Percentiles rank a stretch among this genome's conserved stretches.
Conservation (phyloP, 345 rosid species). For the Hevea brasiliensis region DNA sequence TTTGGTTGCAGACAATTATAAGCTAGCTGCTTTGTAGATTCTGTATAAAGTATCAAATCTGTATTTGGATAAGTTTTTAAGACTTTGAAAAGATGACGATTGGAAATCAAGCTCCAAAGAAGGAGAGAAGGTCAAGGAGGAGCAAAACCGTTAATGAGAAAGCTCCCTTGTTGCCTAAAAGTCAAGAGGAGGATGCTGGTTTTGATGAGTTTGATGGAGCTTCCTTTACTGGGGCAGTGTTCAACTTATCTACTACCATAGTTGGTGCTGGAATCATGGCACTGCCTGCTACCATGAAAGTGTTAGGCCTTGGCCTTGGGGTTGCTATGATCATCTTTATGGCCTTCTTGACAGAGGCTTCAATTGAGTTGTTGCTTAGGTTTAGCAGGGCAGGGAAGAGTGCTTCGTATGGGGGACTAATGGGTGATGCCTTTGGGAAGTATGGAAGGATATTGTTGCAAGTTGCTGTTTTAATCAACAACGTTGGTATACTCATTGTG, state of each 20-base stretch:
- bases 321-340: slow-evolving; percentile 60
- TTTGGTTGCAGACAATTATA: background rate
- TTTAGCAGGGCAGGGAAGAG: slow-evolving; percentile 67
- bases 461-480: slow-evolving; percentile 65
- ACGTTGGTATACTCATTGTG: slow-evolving; percentile 83
- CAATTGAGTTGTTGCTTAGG: slow-evolving; percentile 77
- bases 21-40: slow-evolving; percentile 13
- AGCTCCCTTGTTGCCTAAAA: slow-evolving; percentile 56
- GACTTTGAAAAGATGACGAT: slow-evolving; percentile 51
- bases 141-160: slow-evolving; percentile 43
- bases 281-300: slow-evolving; percentile 91
- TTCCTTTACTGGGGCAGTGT: slow-evolving; percentile 84
- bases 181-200: slow-evolving; percentile 43
- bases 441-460: slow-evolving; percentile 64
- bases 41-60: slow-evolving; percentile 5
- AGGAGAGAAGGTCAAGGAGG: slow-evolving; percentile 49
- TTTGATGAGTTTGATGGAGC: slow-evolving; percentile 81
- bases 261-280: slow-evolving; percentile 99
- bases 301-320: slow-evolving; percentile 73
- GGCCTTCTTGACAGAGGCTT: slow-evolving; percentile 81
- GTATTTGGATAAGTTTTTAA: slow-evolving; percentile 9
- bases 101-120: slow-evolving; percentile 40
- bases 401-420: slow-evolving; percentile 71
- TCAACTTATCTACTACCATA: slow-evolving; percentile 80
- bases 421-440: slow-evolving; percentile 89